Percentiles rank a stretch among this genome's conserved stretches.
Evolutionary conservation across 345 rosid genomes (phyloP).

Genomic region (Reutealis trisperma): DNA sequence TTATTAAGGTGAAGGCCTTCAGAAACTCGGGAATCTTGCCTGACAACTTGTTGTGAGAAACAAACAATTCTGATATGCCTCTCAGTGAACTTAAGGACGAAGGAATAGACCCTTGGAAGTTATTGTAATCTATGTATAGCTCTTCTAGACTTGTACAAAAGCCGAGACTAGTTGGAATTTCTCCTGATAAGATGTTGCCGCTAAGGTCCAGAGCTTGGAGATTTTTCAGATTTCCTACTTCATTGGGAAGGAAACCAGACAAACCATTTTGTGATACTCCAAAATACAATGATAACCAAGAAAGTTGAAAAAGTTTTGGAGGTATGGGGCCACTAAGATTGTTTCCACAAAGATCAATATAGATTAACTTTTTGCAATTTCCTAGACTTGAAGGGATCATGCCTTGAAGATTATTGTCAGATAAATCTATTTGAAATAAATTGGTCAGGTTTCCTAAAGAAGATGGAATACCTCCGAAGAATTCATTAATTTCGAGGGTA

Average conservation of each 20-base stretch:
- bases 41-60: background rate
- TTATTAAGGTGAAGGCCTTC: background rate
- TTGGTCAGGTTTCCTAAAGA: slow-evolving; percentile 11
- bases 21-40: background rate
- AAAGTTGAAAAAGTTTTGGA: background rate
- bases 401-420: background rate
- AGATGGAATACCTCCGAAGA: background rate
- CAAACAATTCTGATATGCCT: background rate
- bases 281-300: background rate
- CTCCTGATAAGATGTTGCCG: background rate
- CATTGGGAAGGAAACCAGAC: background rate
- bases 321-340: slow-evolving; percentile 8
- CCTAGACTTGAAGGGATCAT: slow-evolving; percentile 8
- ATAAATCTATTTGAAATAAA: background rate
- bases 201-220: background rate
- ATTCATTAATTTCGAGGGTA: background rate
- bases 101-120: background rate
- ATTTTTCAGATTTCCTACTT: background rate
- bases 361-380: background rate
- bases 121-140: background rate
- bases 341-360: background rate
- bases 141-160: background rate
- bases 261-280: background rate
- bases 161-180: background rate
- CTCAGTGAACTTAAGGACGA: background rate